Conservation (phyloP, 2,329 filamentous ascomycete genomes). For the Botrytis hyacinthi region DNA sequence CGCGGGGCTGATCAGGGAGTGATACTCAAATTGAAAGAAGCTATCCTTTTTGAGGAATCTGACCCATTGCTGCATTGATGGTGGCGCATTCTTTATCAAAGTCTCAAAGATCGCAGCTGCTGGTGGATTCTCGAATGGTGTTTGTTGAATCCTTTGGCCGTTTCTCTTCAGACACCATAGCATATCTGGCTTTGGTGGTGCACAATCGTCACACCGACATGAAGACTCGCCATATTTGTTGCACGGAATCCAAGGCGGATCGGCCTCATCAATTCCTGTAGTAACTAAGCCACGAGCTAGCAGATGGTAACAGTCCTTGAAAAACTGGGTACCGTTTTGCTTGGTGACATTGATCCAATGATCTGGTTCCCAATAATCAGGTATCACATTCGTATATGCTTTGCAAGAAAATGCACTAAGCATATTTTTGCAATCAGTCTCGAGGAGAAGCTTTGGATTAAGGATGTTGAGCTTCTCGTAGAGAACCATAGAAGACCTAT, state of each 20-base stretch:
- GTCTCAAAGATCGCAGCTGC: constrained; percentile 51
- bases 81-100: constrained; percentile 48
- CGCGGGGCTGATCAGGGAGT: constrained; percentile 43
- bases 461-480: not conserved
- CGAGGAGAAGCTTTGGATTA: not conserved
- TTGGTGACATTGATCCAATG: not conserved
- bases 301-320: not conserved
- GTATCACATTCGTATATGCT: not conserved
- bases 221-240: not conserved
- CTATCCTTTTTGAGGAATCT: constrained; percentile 39
- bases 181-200: not conserved
- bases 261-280: not conserved
- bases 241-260: not conserved
- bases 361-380: not conserved
- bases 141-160: constrained; percentile 33
- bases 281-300: constrained; percentile 6
- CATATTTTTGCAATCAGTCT: not conserved
- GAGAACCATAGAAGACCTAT: not conserved
- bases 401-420: constrained; percentile 1
- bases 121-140: constrained; percentile 50
- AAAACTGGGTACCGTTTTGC: not conserved
- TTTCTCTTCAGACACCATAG: not conserved
- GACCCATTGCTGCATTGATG: constrained; percentile 41
- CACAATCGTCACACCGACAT: not conserved
- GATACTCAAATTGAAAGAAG: constrained; percentile 40